These are phyloP conservation scores for Gymnopus androsaceus DNA, from an alignment of 1,284 basidiomycete genomes.

Conservation along the genomic window DNA sequence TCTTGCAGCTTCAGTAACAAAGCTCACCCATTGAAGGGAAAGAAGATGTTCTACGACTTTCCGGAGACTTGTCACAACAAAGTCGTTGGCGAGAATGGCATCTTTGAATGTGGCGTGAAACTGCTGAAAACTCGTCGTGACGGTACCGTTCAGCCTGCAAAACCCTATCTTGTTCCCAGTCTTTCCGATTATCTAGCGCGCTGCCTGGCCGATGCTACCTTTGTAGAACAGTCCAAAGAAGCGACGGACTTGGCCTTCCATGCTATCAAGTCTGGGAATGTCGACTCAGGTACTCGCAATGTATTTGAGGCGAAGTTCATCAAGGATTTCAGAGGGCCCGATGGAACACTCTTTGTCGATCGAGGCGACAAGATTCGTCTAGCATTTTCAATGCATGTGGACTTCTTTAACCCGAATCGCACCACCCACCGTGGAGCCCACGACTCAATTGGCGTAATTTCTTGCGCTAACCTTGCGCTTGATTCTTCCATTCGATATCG, in stretches of 20 bases:
- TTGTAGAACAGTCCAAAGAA: background rate
- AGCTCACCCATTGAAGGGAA: slow-evolving; percentile 1
- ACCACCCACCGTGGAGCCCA: slow-evolving; percentile 3
- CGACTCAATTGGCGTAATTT: slow-evolving; percentile 13
- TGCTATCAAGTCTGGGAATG: background rate
- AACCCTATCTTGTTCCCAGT: slow-evolving; percentile 9
- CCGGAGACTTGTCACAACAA: background rate
- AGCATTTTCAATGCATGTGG: slow-evolving; percentile 18
- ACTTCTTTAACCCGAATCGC: slow-evolving; percentile 17
- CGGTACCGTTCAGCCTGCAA: slow-evolving; percentile 14
- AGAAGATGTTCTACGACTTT: background rate
- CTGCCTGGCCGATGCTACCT: slow-evolving; percentile 14
- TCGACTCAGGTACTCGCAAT: background rate
- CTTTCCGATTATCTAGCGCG: slow-evolving; percentile 19
- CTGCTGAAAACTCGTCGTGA: slow-evolving; percentile 5
- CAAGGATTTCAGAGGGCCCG: slow-evolving; percentile 20
- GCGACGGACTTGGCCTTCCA: background rate
- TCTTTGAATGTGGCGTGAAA: slow-evolving; percentile 1
- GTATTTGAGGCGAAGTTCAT: slow-evolving; percentile 22
- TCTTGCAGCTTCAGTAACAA: slow-evolving; percentile 21
- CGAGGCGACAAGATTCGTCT: slow-evolving; percentile 18
- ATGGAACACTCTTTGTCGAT: slow-evolving; percentile 24
- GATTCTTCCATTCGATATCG: slow-evolving; percentile 24
- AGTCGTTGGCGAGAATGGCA: slow-evolving; percentile 14
- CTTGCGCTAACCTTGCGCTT: slow-evolving; percentile 8